Evolutionary conservation across 2,329 filamentous ascomycete species (phyloP).

Genomic region (Colletotrichum salicis): DNA sequence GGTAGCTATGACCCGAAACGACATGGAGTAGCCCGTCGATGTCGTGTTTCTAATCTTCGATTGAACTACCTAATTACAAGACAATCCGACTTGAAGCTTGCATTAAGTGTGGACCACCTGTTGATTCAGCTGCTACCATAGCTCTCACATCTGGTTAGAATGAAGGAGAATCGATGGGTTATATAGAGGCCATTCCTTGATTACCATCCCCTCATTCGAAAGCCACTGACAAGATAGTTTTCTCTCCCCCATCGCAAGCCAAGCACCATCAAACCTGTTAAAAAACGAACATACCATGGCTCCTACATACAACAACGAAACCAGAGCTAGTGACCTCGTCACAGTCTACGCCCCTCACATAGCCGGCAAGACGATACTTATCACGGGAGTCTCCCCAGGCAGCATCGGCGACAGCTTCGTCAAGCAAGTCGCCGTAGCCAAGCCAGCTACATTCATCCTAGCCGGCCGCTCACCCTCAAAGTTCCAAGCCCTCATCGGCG

Average conservation of each 20-base stretch:
- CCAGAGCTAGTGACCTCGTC: conserved; percentile 42
- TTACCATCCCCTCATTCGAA: background rate
- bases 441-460: conserved; percentile 55
- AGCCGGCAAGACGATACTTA: conserved; percentile 50
- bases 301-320: conserved; percentile 9
- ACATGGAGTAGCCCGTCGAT: too few relatives aligned
- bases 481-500: conserved; percentile 47
- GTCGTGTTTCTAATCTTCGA: too few relatives aligned
- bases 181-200: background rate
- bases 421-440: conserved; percentile 47
- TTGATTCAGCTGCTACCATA: too few relatives aligned
- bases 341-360: conserved; percentile 45
- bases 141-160: too few relatives aligned
- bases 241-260: background rate
- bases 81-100: too few relatives aligned
- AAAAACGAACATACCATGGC: background rate
- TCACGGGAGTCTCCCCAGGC: conserved; percentile 53
- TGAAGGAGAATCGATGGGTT: too few relatives aligned
- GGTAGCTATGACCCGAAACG: too few relatives aligned
- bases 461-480: conserved; percentile 56
- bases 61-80: too few relatives aligned
- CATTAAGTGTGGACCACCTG: too few relatives aligned
- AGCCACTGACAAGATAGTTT: background rate
- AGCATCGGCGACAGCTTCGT: conserved; percentile 52
- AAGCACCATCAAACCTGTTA: background rate